Evolutionary conservation across 495 filamentous ascomycete genomes (phyloP).

Genomic region (Cryomyces minteri): DNA sequence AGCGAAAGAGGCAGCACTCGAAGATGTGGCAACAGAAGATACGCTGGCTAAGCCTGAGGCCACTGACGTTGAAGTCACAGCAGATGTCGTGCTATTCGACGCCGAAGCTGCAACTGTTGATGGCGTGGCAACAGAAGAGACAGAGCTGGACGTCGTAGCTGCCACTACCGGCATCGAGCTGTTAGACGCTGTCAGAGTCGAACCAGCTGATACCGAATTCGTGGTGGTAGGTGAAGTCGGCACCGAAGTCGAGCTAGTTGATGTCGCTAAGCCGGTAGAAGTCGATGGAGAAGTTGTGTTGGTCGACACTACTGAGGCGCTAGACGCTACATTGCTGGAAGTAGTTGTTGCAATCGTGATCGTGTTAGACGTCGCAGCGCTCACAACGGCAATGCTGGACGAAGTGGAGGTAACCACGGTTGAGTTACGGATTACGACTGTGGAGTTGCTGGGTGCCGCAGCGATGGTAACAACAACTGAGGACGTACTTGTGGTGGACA

Average conservation of each 20-base stretch:
- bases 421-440: neutral
- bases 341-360: no score
- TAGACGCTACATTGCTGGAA: neutral
- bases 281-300: no score
- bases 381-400: neutral
- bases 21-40: neutral
- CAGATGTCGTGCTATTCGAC: conserved; percentile 26
- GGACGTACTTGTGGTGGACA: neutral
- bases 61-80: neutral
- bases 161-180: neutral
- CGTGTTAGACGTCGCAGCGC: neutral
- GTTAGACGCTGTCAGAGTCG: neutral
- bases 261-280: neutral
- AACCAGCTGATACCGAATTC: neutral
- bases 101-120: conserved; percentile 16
- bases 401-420: neutral
- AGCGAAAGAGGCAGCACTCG: neutral
- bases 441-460: neutral
- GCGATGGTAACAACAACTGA: neutral
- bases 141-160: neutral
- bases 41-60: neutral
- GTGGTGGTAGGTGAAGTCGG: neutral
- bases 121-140: neutral
- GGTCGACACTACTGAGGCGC: no score
- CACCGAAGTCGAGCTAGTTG: neutral